Evolutionary conservation across 1,139 yeast genomes (phyloP).

Genomic region (Hansenula sp.): DNA sequence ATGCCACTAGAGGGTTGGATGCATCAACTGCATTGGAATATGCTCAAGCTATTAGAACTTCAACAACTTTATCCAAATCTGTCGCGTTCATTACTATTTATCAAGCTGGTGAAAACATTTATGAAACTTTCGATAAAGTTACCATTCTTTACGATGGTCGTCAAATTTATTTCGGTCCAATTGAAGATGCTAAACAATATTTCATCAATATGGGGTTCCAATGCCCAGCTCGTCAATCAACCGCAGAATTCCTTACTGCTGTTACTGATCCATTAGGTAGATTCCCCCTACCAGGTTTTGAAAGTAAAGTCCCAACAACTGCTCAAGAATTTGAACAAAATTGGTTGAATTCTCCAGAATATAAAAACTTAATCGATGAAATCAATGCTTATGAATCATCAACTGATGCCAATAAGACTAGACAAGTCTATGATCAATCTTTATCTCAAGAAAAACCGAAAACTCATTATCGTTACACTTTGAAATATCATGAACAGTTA

Average conservation of each 20-base stretch:
- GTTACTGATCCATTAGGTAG: constrained; percentile 58
- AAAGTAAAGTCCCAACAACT: constrained; percentile 60
- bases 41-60: constrained; percentile 37
- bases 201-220: constrained; percentile 44
- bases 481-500: constrained; percentile 43
- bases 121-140: constrained; percentile 43
- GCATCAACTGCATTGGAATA: constrained; percentile 53
- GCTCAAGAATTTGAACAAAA: constrained; percentile 61
- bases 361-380: constrained; percentile 36
- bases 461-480: constrained; percentile 40
- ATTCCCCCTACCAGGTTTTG: constrained; percentile 43
- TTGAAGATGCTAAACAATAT: constrained; percentile 38
- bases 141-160: constrained; percentile 39
- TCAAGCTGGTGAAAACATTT: constrained; percentile 45
- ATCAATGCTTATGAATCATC: constrained; percentile 38
- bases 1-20: constrained; percentile 60
- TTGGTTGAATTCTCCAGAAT: constrained; percentile 60
- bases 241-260: constrained; percentile 56
- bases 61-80: constrained; percentile 33
- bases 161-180: constrained; percentile 39
- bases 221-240: constrained; percentile 51
- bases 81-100: constrained; percentile 42
- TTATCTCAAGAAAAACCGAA: constrained; percentile 38
- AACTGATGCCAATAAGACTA: constrained; percentile 38
- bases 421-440: constrained; percentile 33